Evolutionary conservation across 75 land plant species (phyloP).

Genomic region (Isoetes taiwanensis): DNA sequence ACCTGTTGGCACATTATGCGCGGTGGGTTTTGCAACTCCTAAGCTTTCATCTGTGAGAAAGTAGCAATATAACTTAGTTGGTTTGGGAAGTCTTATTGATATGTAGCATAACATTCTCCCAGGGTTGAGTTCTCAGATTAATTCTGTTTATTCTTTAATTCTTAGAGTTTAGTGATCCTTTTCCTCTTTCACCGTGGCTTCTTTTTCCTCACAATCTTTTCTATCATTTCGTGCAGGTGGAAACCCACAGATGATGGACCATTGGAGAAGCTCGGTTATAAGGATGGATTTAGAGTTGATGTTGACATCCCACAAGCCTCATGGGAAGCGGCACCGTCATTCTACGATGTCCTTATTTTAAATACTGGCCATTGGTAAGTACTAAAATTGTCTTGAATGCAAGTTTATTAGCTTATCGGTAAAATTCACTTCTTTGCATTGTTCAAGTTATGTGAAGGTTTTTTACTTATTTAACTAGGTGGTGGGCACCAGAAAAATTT

Average conservation of each 20-base stretch:
- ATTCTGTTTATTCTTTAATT: background rate
- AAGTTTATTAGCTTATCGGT: background rate
- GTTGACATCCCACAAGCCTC: slow-evolving; percentile 70
- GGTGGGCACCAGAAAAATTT: slow-evolving; percentile 91
- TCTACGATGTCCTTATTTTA: slow-evolving; percentile 61
- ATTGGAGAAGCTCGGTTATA: slow-evolving; percentile 59
- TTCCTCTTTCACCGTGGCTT: no score
- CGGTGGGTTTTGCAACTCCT: slow-evolving; percentile 39
- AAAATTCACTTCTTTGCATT: background rate
- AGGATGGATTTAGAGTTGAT: slow-evolving; percentile 65
- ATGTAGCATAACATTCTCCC: no score
- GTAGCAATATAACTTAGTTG: no score
- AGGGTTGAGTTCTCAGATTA: no score
- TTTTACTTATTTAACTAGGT: slow-evolving; percentile 28
- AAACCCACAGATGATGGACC: slow-evolving; percentile 40
- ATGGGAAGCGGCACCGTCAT: slow-evolving; percentile 59
- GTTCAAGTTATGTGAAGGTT: background rate
- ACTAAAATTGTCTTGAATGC: background rate
- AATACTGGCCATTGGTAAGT: slow-evolving; percentile 89
- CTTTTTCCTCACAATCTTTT: no score
- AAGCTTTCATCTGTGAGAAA: no score
- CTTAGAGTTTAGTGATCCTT: no score
- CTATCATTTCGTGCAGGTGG: slow-evolving; percentile 52
- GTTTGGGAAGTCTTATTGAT: no score
- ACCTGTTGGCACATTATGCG: slow-evolving; percentile 65